phyloP scores from a whole-genome alignment of 2,329 filamentous ascomycete genomes.

The Lojkania enalia region DNA sequence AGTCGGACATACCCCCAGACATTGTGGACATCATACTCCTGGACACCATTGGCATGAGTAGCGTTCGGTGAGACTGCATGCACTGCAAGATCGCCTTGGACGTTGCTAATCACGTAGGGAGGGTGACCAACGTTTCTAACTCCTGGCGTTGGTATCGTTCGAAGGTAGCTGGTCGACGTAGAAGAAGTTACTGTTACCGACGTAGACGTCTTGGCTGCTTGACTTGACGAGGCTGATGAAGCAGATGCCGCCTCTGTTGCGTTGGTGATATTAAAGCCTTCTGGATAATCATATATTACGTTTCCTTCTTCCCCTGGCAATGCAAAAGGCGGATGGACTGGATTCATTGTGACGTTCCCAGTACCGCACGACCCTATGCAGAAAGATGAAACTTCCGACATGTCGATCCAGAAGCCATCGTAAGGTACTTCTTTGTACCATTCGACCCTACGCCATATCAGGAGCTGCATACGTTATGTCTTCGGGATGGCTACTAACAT shows the following conservation, averaged over 20 bases:
- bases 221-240: slow-evolving; percentile 57
- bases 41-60: slow-evolving; percentile 70
- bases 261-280: slow-evolving; percentile 71
- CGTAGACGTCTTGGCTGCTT: slow-evolving; percentile 48
- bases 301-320: slow-evolving; percentile 68
- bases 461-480: neutral
- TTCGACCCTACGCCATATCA: slow-evolving; percentile 24
- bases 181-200: slow-evolving; percentile 27
- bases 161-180: slow-evolving; percentile 52
- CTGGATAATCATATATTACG: slow-evolving; percentile 64
- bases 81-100: slow-evolving; percentile 70
- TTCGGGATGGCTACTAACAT: slow-evolving; percentile 40
- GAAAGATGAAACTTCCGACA: slow-evolving; percentile 65
- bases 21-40: slow-evolving; percentile 85
- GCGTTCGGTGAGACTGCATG: slow-evolving; percentile 77
- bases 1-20: too few species aligned
- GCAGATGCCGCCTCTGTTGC: slow-evolving; percentile 66
- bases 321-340: slow-evolving; percentile 66
- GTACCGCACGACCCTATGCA: slow-evolving; percentile 74
- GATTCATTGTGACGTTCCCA: slow-evolving; percentile 66
- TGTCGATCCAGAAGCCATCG: slow-evolving; percentile 63
- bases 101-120: slow-evolving; percentile 76
- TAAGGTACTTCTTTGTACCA: slow-evolving; percentile 59
- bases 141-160: slow-evolving; percentile 64
- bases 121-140: slow-evolving; percentile 71